Evolutionary conservation across 2,329 filamentous ascomycete genomes (phyloP), one percentile per base, ranked within the genome.

Genomic region (Clarireedia homoeocarpa): DNA sequence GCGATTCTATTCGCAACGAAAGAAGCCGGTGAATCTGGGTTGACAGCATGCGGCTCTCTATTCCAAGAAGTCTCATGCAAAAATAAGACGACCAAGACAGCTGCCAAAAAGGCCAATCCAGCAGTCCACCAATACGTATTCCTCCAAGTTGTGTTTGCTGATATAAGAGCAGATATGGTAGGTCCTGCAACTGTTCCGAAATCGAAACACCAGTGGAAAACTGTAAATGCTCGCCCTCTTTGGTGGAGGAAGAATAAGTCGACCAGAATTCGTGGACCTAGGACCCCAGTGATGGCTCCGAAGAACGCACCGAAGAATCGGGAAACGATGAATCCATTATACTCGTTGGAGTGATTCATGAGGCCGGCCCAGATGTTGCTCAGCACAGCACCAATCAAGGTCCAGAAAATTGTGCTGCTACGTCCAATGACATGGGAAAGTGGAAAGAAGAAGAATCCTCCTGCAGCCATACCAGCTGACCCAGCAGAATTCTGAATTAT

Each of bases 231-330:
- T 36, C 70, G 64, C 6, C 73, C 73, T 17, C 72, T 69, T 59
- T 74, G 70, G 51, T 75, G 73, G 34, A 75, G 61, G 61, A 74
- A 75, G 61, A 74, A 75, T 51, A 73, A 42, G 51, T 75, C 73
- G n/a, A 72, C 70, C 23, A 76, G 68, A 36, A 71, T 69, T 39
- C 71, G 63, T 20, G 71, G 68, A 17, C 72, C 73, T 45, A 76
- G 65, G 30, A 73, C 63, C 52, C 69, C 66, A 39, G 71, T 66
- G 12, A 72, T 63, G 12, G 68, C 67, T 23, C 74, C 73, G 51
- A 72, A 73, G 58, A 74, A 67, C n/a, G 72, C 71, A 0, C 69
- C 62, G 55, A 74, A 67, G n/a, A 71, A 67, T 20, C 71, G 68
- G 4, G 72, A 72, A 1, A 72, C 67, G 24, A 72, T 64, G 48